A percentile compares a stretch with the other conserved stretches of the same genome.
Evolutionary conservation across 2,329 filamentous ascomycete species (phyloP).

Genomic region (Penicillium sp.): DNA sequence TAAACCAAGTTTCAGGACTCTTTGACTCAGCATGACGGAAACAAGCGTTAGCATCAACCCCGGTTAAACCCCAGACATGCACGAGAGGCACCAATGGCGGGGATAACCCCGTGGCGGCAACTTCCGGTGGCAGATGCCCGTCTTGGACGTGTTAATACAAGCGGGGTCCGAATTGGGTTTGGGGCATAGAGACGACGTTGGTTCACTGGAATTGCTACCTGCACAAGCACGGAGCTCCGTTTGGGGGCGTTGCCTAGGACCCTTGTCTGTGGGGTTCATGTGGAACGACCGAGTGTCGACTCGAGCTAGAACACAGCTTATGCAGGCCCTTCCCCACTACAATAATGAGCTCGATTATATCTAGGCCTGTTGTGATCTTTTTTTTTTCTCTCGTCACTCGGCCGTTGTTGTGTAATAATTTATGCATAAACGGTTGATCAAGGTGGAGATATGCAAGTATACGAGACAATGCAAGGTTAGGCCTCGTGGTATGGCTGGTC

Average conservation of each 20-base stretch:
- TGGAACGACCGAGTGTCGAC: neutral
- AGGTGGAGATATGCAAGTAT: neutral
- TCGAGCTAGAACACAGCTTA: neutral
- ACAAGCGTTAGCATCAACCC: neutral
- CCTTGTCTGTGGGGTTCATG: neutral
- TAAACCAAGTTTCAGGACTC: neutral
- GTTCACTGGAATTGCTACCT: neutral
- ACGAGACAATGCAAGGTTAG: neutral
- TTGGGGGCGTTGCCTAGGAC: neutral
- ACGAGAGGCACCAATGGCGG: neutral
- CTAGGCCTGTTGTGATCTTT: neutral
- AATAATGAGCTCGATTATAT: neutral
- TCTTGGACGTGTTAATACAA: neutral
- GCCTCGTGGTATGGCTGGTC: neutral
- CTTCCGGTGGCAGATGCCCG: neutral
- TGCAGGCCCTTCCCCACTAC: neutral
- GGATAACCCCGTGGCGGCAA: neutral
- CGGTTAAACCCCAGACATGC: constrained; percentile 1
- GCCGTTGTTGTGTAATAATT: neutral
- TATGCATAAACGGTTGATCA: neutral
- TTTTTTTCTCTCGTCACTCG: neutral
- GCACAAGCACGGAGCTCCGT: neutral
- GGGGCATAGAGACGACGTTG: neutral
- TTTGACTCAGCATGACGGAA: neutral
- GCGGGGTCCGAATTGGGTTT: constrained; percentile 1